These are phyloP conservation scores for Quercus berberidifolia DNA, from an alignment of 306 rosid genomes.

Conservation along the genomic window DNA sequence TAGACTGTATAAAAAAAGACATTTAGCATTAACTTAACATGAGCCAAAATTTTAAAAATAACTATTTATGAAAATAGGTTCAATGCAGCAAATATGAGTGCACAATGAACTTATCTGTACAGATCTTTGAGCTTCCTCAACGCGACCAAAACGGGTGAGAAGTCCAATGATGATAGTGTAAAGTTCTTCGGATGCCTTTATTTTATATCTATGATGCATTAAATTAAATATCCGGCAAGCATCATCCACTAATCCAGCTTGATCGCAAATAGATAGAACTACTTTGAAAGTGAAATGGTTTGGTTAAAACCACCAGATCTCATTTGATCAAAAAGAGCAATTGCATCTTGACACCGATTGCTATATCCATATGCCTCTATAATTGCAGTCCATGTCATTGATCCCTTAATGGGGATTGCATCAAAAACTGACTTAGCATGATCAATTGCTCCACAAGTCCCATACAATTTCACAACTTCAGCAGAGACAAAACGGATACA, in stretches of 20 bases:
- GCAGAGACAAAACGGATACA: slow-evolving; percentile 55
- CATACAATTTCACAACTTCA: slow-evolving; percentile 61
- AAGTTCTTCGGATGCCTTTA: slow-evolving; percentile 51
- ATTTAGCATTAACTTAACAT: too few relatives aligned
- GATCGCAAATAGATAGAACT: slow-evolving; percentile 54
- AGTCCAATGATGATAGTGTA: slow-evolving; percentile 42
- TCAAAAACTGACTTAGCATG: slow-evolving; percentile 50
- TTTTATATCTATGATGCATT: slow-evolving; percentile 50
- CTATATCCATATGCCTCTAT: slow-evolving; percentile 57
- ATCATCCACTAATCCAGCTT: slow-evolving; percentile 62
- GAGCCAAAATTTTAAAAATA: too few relatives aligned
- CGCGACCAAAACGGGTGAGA: slow-evolving; percentile 51
- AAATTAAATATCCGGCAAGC: slow-evolving; percentile 52
- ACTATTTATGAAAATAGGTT: too few relatives aligned
- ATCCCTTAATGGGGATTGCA: slow-evolving; percentile 57
- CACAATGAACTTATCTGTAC: slow-evolving; percentile 34
- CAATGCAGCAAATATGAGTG: too few relatives aligned
- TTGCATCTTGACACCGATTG: slow-evolving; percentile 43
- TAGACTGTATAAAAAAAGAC: too few relatives aligned
- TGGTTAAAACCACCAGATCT: slow-evolving; percentile 40
- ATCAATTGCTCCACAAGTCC: slow-evolving; percentile 43
- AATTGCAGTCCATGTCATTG: slow-evolving; percentile 81
- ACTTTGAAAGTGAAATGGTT: slow-evolving; percentile 62
- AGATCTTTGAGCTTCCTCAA: slow-evolving; percentile 55
- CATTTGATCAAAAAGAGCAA: slow-evolving; percentile 56